These are phyloP conservation scores for Rhizopus delemar DNA, from an alignment of 371 early-diverging fungal genomes.

Conservation along the genomic window DNA sequence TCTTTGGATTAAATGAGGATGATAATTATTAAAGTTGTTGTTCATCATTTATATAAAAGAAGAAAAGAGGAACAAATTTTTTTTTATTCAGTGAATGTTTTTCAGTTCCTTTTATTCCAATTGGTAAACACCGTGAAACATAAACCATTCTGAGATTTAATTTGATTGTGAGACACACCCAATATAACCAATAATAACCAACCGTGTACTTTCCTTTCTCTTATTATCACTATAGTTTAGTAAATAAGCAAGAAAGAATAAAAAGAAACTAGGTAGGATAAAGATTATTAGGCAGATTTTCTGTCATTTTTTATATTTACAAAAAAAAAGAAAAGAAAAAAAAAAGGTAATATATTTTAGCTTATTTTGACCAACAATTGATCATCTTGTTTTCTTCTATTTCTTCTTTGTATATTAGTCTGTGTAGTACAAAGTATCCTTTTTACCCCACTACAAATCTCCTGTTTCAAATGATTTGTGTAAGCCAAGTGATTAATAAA, in stretches of 20 bases:
- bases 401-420: too few relatives aligned
- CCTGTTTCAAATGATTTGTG: neutral
- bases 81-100: neutral
- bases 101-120: neutral
- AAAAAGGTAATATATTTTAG: too few relatives aligned
- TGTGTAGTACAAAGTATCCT: neutral
- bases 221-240: neutral
- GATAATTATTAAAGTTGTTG: neutral
- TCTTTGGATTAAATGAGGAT: too few relatives aligned
- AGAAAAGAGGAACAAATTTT: neutral
- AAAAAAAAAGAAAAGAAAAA: too few relatives aligned
- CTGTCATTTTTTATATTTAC: too few relatives aligned
- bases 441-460: neutral
- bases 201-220: neutral
- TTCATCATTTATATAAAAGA: neutral
- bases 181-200: neutral
- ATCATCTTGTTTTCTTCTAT: too few relatives aligned
- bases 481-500: neutral
- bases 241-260: neutral
- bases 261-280: neutral
- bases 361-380: too few relatives aligned
- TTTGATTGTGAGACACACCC: neutral
- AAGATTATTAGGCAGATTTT: too few relatives aligned
- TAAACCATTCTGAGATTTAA: neutral
- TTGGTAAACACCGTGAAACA: conserved; percentile 1